Evolutionary conservation across 2,329 filamentous ascomycete species (phyloP), one percentile per base, ranked within the genome.

Genomic region (Fusarium secorum): DNA sequence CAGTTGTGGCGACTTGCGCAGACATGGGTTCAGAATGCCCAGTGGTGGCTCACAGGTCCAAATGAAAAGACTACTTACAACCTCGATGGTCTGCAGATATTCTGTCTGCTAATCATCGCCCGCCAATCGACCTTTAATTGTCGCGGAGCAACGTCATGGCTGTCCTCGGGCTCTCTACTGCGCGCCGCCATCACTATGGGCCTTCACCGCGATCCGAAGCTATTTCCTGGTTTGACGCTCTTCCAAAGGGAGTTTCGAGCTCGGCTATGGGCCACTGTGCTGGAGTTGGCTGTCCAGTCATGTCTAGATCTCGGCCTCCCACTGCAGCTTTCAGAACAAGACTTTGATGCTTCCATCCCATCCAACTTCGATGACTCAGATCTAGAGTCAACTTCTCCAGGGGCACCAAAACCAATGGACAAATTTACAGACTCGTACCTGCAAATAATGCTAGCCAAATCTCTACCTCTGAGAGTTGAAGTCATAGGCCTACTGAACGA

Each of bases 121-220:
- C 70, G 74, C 7, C 74, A 76, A 39, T 67, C 73, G 17, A 76
- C 74, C 8, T 76, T 74, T 39, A 76, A 76, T 51, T 76, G 74
- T 45, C 66, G 54, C 11, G 74, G 74, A 18, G 73, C 70, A 42
- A 70, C 74, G 2, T 75, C 74, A 30, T 76, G 74, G 74, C 74
- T 76, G 42, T 76, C 74, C 2, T 67, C 73, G 0, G 66, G 67
- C 17, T 76, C 74, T 14, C 55, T 76, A 13, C 30, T 76, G 4
- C 74, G 74, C 17, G 71, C 68, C 49, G 74, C 74, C 32, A 67
- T 76, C 32, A 75, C 74, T 26, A 76, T 76, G 74, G 74, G 74
- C 4, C 66, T 76, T 18, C 74, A 76, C 24, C 72, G 74, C 2
- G 64, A 76, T 22, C 62, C 74, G 7, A 66, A 62, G 38, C 24